These are phyloP conservation scores for Digitaria exilis DNA, from an alignment of 202 grass and related monocot species.

Conservation along the genomic window DNA sequence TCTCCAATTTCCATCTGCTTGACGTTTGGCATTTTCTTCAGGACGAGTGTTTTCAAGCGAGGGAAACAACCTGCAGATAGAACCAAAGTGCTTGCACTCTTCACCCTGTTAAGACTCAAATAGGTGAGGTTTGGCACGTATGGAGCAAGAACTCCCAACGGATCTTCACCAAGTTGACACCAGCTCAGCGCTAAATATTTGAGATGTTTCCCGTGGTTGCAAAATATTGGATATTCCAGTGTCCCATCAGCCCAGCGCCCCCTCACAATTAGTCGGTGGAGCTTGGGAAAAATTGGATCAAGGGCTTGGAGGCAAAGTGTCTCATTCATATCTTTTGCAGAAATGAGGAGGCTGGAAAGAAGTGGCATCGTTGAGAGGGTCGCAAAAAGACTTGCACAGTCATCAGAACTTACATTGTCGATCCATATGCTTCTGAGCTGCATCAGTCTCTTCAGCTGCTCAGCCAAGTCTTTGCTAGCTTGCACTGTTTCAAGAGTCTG, in stretches of 20 bases:
- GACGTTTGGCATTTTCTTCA: conserved; percentile 28
- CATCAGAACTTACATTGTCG: neutral
- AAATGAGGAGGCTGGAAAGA: neutral
- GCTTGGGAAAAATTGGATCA: neutral
- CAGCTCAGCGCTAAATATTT: conserved; percentile 29
- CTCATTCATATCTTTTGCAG: conserved; percentile 10
- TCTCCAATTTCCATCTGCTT: conserved; percentile 29
- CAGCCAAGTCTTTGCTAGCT: conserved; percentile 28
- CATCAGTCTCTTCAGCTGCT: conserved; percentile 27
- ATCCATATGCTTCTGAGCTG: conserved; percentile 38
- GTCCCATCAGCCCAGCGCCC: conserved; percentile 24
- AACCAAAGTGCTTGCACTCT: neutral
- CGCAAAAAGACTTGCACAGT: conserved; percentile 35
- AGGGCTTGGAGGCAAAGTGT: conserved; percentile 33
- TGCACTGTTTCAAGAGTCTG: conserved; percentile 49
- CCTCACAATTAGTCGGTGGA: conserved; percentile 39
- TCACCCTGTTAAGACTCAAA: conserved; percentile 30
- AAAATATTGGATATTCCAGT: conserved; percentile 39
- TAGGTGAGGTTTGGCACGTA: conserved; percentile 34
- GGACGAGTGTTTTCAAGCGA: neutral
- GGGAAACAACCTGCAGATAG: conserved; percentile 42
- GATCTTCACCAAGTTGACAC: conserved; percentile 43
- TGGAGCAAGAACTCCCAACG: conserved; percentile 8
- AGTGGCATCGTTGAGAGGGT: conserved; percentile 35
- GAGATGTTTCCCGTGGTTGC: neutral